phyloP scores from a whole-genome alignment of 108 stramenopile genomes.

The Stephanodiscus triporus region DNA sequence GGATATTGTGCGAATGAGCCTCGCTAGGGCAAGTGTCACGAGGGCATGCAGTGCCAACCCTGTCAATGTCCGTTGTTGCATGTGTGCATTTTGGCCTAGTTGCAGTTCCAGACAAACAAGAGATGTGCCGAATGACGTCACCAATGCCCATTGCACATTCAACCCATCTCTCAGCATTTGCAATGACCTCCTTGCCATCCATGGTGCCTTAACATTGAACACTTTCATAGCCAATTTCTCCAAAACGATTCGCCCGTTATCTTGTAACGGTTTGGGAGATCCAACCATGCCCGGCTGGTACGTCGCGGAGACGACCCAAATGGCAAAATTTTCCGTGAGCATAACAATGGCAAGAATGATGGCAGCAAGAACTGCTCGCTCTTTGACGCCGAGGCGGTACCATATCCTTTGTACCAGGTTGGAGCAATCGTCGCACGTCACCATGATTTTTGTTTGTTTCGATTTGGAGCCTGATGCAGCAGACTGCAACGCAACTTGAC shows the following conservation, averaged over 20 bases:
- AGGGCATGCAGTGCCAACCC: constrained; percentile 61
- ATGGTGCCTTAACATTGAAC: constrained; percentile 33
- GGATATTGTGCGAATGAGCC: constrained; percentile 69
- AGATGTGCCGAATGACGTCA: constrained; percentile 60
- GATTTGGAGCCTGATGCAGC: neutral
- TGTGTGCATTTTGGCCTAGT: constrained; percentile 4
- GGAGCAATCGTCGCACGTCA: neutral
- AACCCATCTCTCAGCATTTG: constrained; percentile 59
- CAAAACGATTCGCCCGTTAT: constrained; percentile 71
- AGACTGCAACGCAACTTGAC: constrained; percentile 15
- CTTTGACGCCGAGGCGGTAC: constrained; percentile 28
- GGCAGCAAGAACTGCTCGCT: constrained; percentile 32
- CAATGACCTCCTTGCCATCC: constrained; percentile 53
- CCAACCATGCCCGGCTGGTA: constrained; percentile 54
- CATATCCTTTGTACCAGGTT: constrained; percentile 24
- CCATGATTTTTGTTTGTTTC: neutral
- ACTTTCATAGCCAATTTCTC: constrained; percentile 48
- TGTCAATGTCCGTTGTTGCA: constrained; percentile 53
- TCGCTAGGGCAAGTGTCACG: constrained; percentile 59
- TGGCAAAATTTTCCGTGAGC: constrained; percentile 79
- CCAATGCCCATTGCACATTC: constrained; percentile 81
- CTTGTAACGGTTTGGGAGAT: constrained; percentile 70
- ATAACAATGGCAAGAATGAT: constrained; percentile 52
- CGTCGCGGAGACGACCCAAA: constrained; percentile 86
- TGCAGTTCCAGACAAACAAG: constrained; percentile 66